A percentile compares a stretch with the other conserved stretches of the same genome.
phyloP scores from a whole-genome alignment of 1,284 basidiomycete genomes.

The Hemileia vastatrix region DNA sequence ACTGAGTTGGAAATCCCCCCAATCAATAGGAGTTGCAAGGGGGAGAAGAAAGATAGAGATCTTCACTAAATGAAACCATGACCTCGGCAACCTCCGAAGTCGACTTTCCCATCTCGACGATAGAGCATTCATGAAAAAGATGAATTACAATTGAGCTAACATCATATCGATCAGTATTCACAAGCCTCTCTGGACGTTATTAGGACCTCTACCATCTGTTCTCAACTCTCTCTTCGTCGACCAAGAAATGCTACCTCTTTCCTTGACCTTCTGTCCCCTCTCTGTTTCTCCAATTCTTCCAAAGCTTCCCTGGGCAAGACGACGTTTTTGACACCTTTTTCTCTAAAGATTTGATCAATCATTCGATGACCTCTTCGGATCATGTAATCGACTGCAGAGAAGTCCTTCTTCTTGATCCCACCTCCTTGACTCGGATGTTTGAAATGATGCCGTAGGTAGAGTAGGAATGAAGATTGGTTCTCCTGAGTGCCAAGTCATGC shows the following conservation, averaged over 20 bases:
- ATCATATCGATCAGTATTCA: too few relatives aligned
- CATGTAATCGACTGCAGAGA: constrained; percentile 41
- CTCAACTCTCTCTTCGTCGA: too few relatives aligned
- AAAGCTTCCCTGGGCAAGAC: constrained; percentile 29
- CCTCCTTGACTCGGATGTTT: constrained; percentile 38
- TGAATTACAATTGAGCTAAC: too few relatives aligned
- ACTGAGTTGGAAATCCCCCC: too few relatives aligned
- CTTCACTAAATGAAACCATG: too few relatives aligned
- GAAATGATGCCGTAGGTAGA: constrained; percentile 42
- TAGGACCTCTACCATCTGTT: too few relatives aligned
- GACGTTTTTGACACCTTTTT: constrained; percentile 34
- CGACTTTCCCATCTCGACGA: too few relatives aligned
- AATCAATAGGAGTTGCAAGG: too few relatives aligned
- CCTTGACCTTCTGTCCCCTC: constrained; percentile 13
- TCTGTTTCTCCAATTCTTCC: constrained; percentile 27
- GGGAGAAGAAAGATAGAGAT: too few relatives aligned
- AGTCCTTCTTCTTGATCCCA: constrained; percentile 34
- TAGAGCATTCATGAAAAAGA: too few relatives aligned
- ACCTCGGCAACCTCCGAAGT: too few relatives aligned
- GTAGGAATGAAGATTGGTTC: constrained; percentile 34
- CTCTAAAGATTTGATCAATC: constrained; percentile 36
- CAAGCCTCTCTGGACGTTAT: too few relatives aligned
- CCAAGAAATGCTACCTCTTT: background rate
- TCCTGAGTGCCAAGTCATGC: constrained; percentile 23
- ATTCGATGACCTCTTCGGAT: constrained; percentile 33